Base-by-base conservation (phyloP, 192 early-diverging fungal genomes). In the Podila epigama region DNA sequence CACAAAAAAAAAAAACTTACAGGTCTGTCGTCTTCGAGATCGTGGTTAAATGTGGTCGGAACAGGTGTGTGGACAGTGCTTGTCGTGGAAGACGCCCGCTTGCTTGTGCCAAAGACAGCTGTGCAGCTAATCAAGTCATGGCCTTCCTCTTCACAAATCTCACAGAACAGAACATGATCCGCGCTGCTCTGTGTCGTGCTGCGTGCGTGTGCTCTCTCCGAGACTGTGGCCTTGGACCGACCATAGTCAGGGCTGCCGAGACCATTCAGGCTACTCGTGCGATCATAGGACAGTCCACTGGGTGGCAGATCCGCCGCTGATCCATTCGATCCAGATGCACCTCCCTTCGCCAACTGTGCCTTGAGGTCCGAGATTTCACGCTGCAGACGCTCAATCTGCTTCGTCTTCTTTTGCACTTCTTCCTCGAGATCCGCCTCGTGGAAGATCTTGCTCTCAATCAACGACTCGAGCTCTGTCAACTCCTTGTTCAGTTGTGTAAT, bases 371-470 rank as follows among this genome's bases (percentile, higher is more conserved):
- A 39, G 4, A 93, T 70, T 57, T 86, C 85, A 39, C 67, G 63
- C 37, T 75, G 70, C 12, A 86, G 69, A 18, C 73, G 73, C 25
- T 72, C 81, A 11, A 75, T 68, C 22, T 75, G 63, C 52, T 81
- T 81, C 48, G 79, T 78, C 42, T 88, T 84, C 16, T 60, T 48
- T 54, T 86, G 81, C 15, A 88, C 58, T 12, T 82, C 79, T 52
- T 91, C 86, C 62, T 89, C 89, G 3, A 91, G 70, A 58, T 93
- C 92, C 0, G 85, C 82, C 36, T 93, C 91, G 57, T 83, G 84
- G 72, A 93, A 93, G 32, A 90, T 86, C 69, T 89, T 91, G 73
- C 89, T 88, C 60, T 93, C 92, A 37, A 92, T 84, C 57, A 93
- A 57, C 22, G 86, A 81, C 59, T 92, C 92, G 34, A 91, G 66